A percentile compares a stretch with the other conserved stretches of the same genome.
These are phyloP conservation scores for Eucalyptus grandis DNA, from an alignment of 345 rosid species.

Conservation along the genomic window DNA sequence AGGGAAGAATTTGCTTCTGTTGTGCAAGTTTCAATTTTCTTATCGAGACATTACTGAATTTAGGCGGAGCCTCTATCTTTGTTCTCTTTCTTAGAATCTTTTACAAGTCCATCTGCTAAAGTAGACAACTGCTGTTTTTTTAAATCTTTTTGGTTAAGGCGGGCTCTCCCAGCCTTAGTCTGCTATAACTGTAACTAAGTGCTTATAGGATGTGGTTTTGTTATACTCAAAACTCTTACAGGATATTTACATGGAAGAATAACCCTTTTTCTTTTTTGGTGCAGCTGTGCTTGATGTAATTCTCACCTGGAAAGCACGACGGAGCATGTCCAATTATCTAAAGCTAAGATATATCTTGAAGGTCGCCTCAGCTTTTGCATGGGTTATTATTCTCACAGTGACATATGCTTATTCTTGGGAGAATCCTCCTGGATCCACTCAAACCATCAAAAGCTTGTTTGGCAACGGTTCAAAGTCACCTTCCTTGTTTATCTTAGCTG, in stretches of 20 bases:
- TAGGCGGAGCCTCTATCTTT: no score
- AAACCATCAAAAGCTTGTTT: conserved; percentile 89
- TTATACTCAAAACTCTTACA: neutral
- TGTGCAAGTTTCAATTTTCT: no score
- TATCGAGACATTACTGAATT: no score
- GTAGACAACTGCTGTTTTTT: no score
- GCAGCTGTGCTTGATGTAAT: conserved; percentile 93
- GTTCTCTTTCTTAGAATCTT: no score
- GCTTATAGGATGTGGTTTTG: no score
- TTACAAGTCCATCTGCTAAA: no score
- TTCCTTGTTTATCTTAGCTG: conserved; percentile 69
- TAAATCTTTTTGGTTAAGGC: no score
- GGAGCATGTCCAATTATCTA: conserved; percentile 69
- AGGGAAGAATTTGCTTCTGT: no score
- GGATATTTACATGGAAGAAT: neutral
- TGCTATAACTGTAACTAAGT: no score
- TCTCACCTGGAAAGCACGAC: conserved; percentile 79
- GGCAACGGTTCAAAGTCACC: conserved; percentile 61
- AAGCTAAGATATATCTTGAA: conserved; percentile 90
- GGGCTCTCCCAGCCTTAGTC: no score
- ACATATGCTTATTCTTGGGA: conserved; percentile 85
- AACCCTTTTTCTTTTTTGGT: neutral
- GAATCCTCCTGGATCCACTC: conserved; percentile 76
- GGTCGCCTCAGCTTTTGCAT: conserved; percentile 81
- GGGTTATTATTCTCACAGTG: conserved; percentile 83